These are phyloP conservation scores for Cladophialophora psammophila DNA, from an alignment of 2,329 filamentous ascomycete species.

Conservation along the genomic window DNA sequence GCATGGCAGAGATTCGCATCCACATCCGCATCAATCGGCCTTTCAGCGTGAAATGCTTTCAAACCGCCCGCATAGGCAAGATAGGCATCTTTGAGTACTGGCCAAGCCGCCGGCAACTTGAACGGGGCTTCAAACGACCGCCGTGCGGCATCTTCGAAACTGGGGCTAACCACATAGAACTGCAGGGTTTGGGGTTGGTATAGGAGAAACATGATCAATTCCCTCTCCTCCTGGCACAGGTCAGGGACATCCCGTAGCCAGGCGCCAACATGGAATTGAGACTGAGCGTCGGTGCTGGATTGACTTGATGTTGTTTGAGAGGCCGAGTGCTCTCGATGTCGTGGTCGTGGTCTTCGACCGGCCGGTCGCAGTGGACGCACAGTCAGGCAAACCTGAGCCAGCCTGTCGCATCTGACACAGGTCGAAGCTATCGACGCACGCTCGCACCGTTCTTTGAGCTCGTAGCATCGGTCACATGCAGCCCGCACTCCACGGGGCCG, in stretches of 20 bases:
- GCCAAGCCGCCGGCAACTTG: conserved; percentile 19
- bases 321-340: conserved; percentile 1
- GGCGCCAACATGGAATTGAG: conserved; percentile 7
- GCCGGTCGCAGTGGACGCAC: conserved; percentile 22
- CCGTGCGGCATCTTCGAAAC: conserved; percentile 25
- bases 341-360: conserved; percentile 21
- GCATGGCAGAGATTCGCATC: conserved; percentile 20
- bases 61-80: conserved; percentile 25
- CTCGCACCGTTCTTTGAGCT: conserved; percentile 30
- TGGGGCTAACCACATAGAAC: conserved; percentile 22
- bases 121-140: conserved; percentile 21
- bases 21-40: conserved; percentile 2
- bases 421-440: conserved; percentile 13
- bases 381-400: conserved; percentile 22
- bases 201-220: conserved; percentile 22
- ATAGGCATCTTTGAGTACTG: conserved; percentile 30
- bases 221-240: conserved; percentile 22
- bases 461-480: conserved; percentile 30
- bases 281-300: conserved; percentile 9
- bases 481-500: conserved; percentile 13
- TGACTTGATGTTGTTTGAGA: conserved; percentile 16
- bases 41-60: conserved; percentile 4
- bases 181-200: conserved; percentile 18
- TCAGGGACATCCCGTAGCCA: conserved; percentile 21
- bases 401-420: conserved; percentile 26